Conservation (phyloP, 2,329 filamentous ascomycete species). For the Ophioceras dolichostomum region DNA sequence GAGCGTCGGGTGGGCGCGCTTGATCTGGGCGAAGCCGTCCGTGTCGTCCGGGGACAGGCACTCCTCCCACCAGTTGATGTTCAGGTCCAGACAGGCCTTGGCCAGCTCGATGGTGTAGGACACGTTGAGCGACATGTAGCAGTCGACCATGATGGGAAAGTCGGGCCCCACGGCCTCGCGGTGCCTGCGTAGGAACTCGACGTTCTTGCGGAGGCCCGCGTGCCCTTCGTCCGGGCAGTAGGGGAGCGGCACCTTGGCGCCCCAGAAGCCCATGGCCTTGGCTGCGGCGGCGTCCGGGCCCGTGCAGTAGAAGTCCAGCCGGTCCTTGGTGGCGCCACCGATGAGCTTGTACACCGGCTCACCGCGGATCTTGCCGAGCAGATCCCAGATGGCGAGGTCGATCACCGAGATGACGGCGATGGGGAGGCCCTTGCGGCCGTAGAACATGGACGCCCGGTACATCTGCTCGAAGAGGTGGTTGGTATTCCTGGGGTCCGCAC, state of each 20-base stretch:
- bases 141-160: slow-evolving; percentile 90
- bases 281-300: slow-evolving; percentile 73
- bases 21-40: slow-evolving; percentile 81
- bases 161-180: slow-evolving; percentile 76
- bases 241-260: slow-evolving; percentile 79
- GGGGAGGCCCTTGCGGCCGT: slow-evolving; percentile 83
- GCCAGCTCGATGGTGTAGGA: slow-evolving; percentile 86
- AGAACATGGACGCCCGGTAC: slow-evolving; percentile 95
- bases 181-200: slow-evolving; percentile 78
- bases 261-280: slow-evolving; percentile 79
- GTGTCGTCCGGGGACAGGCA: slow-evolving; percentile 84
- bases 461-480: slow-evolving; percentile 93
- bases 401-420: slow-evolving; percentile 90
- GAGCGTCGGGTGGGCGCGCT: slow-evolving; percentile 76
- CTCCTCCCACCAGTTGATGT: slow-evolving; percentile 98
- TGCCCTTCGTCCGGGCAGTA: slow-evolving; percentile 83
- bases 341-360: slow-evolving; percentile 94
- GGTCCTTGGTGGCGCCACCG: slow-evolving; percentile 74
- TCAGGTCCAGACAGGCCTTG: slow-evolving; percentile 67
- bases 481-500: slow-evolving; percentile 79
- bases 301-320: slow-evolving; percentile 88
- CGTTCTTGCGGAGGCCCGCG: slow-evolving; percentile 73
- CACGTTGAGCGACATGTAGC: slow-evolving; percentile 93
- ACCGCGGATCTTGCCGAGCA: slow-evolving; percentile 79
- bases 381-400: slow-evolving; percentile 85